phyloP scores from a whole-genome alignment of 768 basidiomycete species.

The Trichaptum fuscoviolaceum region DNA sequence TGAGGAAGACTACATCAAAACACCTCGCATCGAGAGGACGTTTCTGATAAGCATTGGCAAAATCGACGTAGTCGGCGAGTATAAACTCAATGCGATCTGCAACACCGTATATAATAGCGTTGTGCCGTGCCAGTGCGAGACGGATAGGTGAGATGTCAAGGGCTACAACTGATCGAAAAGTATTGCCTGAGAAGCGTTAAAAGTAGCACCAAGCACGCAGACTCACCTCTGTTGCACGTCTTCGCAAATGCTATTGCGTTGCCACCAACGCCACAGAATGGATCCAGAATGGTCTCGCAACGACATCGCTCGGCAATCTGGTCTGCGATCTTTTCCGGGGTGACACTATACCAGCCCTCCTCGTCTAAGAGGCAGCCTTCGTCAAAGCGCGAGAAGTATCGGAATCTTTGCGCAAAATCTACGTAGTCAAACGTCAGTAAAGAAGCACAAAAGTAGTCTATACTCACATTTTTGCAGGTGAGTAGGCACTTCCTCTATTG shows the following conservation, averaged over 20 bases:
- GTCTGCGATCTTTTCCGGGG: conserved; percentile 86
- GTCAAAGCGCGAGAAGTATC: conserved; percentile 76
- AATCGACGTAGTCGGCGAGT: conserved; percentile 77
- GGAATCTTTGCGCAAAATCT: conserved; percentile 86
- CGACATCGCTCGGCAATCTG: conserved; percentile 93
- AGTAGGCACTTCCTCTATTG: conserved; percentile 63
- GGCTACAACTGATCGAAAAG: conserved; percentile 68
- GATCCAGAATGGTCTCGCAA: conserved; percentile 80
- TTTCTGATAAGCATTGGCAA: conserved; percentile 49
- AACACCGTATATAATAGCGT: conserved; percentile 91
- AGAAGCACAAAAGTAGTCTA: neutral
- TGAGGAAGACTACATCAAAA: conserved; percentile 89
- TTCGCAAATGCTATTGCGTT: conserved; percentile 96
- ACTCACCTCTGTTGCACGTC: conserved; percentile 89
- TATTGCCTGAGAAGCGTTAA: neutral
- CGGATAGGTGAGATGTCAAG: conserved; percentile 81
- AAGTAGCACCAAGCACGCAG: conserved; percentile 2
- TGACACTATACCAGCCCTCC: conserved; percentile 98
- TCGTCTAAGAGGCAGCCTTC: conserved; percentile 84
- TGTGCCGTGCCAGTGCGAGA: conserved; percentile 89
- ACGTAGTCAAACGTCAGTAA: conserved; percentile 5
- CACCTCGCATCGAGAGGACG: conserved; percentile 32
- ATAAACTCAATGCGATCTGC: conserved; percentile 95
- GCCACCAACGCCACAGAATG: conserved; percentile 97
- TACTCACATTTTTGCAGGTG: conserved; percentile 79